A percentile compares a stretch with the other conserved stretches of the same genome.
phyloP scores from a whole-genome alignment of 2,329 filamentous ascomycete genomes.

The Metarhizium album region DNA sequence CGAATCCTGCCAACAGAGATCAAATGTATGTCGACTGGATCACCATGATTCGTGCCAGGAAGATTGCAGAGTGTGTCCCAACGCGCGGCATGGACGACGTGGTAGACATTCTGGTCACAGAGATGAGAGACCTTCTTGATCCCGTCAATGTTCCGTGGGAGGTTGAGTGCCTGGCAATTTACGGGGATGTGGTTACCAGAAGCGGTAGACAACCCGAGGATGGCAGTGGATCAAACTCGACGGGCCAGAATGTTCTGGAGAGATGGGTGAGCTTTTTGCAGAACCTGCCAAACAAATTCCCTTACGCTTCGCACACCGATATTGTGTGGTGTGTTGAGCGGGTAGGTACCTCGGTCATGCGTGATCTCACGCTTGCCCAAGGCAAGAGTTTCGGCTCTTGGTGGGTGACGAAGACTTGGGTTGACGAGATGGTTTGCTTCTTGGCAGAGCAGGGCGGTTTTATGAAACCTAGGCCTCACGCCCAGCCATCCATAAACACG shows the following conservation, averaged over 20 bases:
- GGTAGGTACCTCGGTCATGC: slow-evolving; percentile 65
- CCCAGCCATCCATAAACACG: slow-evolving; percentile 16
- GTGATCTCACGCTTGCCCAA: slow-evolving; percentile 69
- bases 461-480: slow-evolving; percentile 47
- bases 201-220: slow-evolving; percentile 28
- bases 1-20: slow-evolving; percentile 77
- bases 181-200: slow-evolving; percentile 43
- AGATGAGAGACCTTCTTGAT: slow-evolving; percentile 61
- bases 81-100: slow-evolving; percentile 56
- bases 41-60: slow-evolving; percentile 50
- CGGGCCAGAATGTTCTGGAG: slow-evolving; percentile 59
- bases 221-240: slow-evolving; percentile 17
- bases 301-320: slow-evolving; percentile 60
- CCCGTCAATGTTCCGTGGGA: slow-evolving; percentile 58
- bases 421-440: slow-evolving; percentile 90
- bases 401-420: slow-evolving; percentile 93
- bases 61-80: slow-evolving; percentile 53
- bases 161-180: slow-evolving; percentile 48
- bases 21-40: slow-evolving; percentile 96
- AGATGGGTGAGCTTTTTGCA: slow-evolving; percentile 66
- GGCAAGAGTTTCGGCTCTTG: slow-evolving; percentile 78
- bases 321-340: slow-evolving; percentile 68
- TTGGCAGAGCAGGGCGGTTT: slow-evolving; percentile 86
- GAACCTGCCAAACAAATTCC: slow-evolving; percentile 59
- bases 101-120: slow-evolving; percentile 49